Evolutionary conservation across 73 alveolate species (phyloP).

Genomic region (Paraurostyla sp.): DNA sequence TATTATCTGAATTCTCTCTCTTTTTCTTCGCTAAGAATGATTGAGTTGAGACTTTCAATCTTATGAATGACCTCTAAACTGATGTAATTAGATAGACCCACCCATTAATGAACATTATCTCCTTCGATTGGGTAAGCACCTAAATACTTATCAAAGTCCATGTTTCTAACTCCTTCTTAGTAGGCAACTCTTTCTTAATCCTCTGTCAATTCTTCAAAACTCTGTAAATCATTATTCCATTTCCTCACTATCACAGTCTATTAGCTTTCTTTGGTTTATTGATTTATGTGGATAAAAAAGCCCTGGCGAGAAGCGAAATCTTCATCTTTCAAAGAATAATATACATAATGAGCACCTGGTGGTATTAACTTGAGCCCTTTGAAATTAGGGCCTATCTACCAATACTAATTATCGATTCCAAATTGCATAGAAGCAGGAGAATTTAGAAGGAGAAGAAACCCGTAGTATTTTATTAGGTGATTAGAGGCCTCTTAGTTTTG

Average conservation of each 20-base stretch:
- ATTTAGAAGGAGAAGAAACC: constrained; percentile 67
- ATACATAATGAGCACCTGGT: constrained; percentile 77
- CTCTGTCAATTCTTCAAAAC: constrained; percentile 38
- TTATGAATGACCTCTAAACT: constrained; percentile 43
- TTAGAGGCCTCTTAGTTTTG: neutral
- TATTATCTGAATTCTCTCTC: constrained; percentile 48
- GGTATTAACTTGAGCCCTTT: constrained; percentile 79
- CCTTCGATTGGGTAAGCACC: constrained; percentile 73
- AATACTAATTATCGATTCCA: constrained; percentile 68
- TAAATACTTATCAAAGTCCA: constrained; percentile 67
- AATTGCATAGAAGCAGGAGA: constrained; percentile 64
- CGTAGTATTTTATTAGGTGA: neutral
- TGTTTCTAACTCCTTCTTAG: constrained; percentile 65
- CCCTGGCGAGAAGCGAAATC: constrained; percentile 69
- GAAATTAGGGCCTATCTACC: constrained; percentile 71
- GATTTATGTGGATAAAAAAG: constrained; percentile 50
- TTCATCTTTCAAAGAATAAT: constrained; percentile 49
- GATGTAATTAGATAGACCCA: constrained; percentile 53
- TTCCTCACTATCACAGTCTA: constrained; percentile 59
- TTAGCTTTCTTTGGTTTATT: too few relatives aligned
- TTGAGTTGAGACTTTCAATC: constrained; percentile 62
- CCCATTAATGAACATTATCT: constrained; percentile 56
- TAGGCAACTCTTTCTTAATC: constrained; percentile 64
- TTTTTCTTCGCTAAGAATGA: constrained; percentile 33
- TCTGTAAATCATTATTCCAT: constrained; percentile 60